Conservation (phyloP, 2,329 filamentous ascomycete species). For the Aureobasidium sp. region DNA sequence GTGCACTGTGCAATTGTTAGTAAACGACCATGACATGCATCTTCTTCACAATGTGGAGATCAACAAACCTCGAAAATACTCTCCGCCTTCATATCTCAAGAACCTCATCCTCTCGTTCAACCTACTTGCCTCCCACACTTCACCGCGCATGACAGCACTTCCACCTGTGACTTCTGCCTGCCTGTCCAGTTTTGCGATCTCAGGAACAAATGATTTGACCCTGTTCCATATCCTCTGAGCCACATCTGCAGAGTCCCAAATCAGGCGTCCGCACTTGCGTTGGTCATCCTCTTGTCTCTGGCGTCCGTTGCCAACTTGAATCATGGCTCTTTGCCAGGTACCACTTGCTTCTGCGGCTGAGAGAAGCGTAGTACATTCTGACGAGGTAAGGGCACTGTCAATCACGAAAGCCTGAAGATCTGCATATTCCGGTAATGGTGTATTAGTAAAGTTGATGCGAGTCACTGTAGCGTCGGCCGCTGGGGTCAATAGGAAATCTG, state of each 20-base stretch:
- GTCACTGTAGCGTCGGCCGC: constrained; percentile 30
- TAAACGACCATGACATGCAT: no score
- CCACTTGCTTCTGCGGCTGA: constrained; percentile 40
- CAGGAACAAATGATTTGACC: constrained; percentile 25
- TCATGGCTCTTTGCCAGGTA: constrained; percentile 59
- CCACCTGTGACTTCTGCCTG: constrained; percentile 33
- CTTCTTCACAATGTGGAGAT: no score
- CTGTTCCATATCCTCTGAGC: neutral
- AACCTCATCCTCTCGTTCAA: constrained; percentile 70
- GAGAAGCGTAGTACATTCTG: constrained; percentile 54
- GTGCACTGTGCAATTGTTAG: constrained; percentile 41
- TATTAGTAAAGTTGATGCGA: constrained; percentile 47
- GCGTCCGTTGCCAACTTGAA: constrained; percentile 55
- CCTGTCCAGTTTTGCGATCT: constrained; percentile 30
- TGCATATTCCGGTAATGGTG: constrained; percentile 45
- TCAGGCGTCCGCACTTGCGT: constrained; percentile 66
- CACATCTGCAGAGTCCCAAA: constrained; percentile 56
- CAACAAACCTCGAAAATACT: constrained; percentile 55
- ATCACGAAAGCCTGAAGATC: constrained; percentile 52
- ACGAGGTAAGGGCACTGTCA: constrained; percentile 53
- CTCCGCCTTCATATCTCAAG: constrained; percentile 59
- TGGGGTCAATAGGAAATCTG: neutral
- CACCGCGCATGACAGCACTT: constrained; percentile 33
- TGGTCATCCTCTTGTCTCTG: constrained; percentile 51
- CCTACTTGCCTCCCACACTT: constrained; percentile 36